Evolutionary conservation across 2,329 filamentous ascomycete species (phyloP).

Genomic region (Cladobotryum protrusum): DNA sequence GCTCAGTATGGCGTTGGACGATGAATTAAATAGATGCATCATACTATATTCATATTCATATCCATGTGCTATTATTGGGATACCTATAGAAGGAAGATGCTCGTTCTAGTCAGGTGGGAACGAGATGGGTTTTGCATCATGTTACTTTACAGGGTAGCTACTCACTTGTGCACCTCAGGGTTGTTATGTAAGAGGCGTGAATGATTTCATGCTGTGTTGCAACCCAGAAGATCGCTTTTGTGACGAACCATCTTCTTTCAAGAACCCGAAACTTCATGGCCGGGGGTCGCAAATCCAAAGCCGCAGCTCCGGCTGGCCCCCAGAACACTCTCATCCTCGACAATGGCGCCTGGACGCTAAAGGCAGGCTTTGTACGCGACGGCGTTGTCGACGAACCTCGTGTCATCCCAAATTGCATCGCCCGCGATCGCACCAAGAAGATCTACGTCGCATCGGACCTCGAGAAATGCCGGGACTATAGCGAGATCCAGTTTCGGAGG

Average conservation of each 20-base stretch:
- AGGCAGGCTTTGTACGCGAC: constrained; percentile 68
- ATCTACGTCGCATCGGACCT: constrained; percentile 77
- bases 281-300: constrained; percentile 47
- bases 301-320: constrained; percentile 46
- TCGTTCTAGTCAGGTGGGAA: too few relatives aligned
- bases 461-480: constrained; percentile 76
- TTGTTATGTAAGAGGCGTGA: not conserved
- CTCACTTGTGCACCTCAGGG: too few relatives aligned
- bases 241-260: not conserved
- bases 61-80: too few relatives aligned
- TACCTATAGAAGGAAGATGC: too few relatives aligned
- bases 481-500: constrained; percentile 77
- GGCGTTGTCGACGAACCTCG: constrained; percentile 50
- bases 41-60: too few relatives aligned
- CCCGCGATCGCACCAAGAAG: constrained; percentile 71
- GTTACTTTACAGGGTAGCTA: too few relatives aligned
- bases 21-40: too few relatives aligned
- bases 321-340: constrained; percentile 77
- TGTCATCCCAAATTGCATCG: constrained; percentile 82
- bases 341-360: constrained; percentile 87
- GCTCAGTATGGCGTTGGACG: too few relatives aligned
- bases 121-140: too few relatives aligned
- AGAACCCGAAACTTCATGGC: constrained; percentile 28
- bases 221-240: too few relatives aligned
- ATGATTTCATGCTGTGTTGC: not conserved